phyloP scores from a whole-genome alignment of 441 rosid genomes.

The Erysimum cheiri region DNA sequence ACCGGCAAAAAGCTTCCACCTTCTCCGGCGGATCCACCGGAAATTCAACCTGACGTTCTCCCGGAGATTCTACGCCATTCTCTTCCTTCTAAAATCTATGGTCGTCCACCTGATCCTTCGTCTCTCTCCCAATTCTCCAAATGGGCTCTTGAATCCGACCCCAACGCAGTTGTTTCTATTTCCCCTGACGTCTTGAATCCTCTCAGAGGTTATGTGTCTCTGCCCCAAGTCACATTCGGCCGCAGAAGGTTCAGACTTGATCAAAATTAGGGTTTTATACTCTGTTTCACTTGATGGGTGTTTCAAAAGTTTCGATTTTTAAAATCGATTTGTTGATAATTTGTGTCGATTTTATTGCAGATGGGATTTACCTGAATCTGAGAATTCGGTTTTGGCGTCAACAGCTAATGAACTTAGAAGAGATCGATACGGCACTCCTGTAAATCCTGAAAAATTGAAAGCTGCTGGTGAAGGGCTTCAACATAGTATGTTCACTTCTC shows the following conservation, averaged over 20 bases:
- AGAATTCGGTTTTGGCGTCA: conserved; percentile 60
- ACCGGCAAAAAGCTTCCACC: conserved; percentile 41
- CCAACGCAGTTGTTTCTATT: conserved; percentile 42
- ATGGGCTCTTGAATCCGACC: conserved; percentile 66
- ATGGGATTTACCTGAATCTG: conserved; percentile 76
- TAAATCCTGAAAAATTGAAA: conserved; percentile 76
- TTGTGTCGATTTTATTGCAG: conserved; percentile 46
- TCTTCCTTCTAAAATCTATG: conserved; percentile 68
- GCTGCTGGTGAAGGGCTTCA: conserved; percentile 88
- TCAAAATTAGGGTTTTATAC: conserved; percentile 21
- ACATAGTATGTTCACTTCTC: conserved; percentile 50
- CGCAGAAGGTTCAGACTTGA: conserved; percentile 65
- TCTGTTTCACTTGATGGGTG: conserved; percentile 8
- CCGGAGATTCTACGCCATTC: conserved; percentile 88
- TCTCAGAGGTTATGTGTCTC: conserved; percentile 73
- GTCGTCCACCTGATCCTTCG: conserved; percentile 59
- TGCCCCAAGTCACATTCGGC: conserved; percentile 93
- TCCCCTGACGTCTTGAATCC: conserved; percentile 79
- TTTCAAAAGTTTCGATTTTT: neutral
- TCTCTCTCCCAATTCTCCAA: conserved; percentile 74
- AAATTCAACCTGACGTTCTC: conserved; percentile 73
- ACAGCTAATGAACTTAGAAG: conserved; percentile 83
- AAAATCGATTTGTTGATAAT: neutral
- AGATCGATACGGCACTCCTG: conserved; percentile 54
- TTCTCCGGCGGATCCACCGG: conserved; percentile 30